Conservation (phyloP, 208 protist species). For the Wallacemonas sp. region DNA sequence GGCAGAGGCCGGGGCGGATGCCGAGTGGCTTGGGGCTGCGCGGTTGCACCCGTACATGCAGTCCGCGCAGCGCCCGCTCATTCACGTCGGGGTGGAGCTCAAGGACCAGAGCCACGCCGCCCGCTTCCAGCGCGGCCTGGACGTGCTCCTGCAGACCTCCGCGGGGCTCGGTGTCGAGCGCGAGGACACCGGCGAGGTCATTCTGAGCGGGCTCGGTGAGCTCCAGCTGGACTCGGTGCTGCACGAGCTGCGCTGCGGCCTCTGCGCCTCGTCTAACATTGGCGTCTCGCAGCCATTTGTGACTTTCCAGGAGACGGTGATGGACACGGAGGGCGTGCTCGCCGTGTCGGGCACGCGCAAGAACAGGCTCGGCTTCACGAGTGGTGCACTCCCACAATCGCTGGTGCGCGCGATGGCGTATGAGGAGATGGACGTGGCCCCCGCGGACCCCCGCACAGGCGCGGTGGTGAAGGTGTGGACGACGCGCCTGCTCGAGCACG, state of each 20-base stretch:
- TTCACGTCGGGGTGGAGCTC: slow-evolving; percentile 98
- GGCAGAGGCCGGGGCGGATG: slow-evolving; percentile 17
- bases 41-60: slow-evolving; percentile 39
- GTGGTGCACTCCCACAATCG: slow-evolving; percentile 37
- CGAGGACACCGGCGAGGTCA: slow-evolving; percentile 98
- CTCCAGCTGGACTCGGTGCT: slow-evolving; percentile 99
- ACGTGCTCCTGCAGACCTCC: slow-evolving; percentile 92
- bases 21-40: slow-evolving; percentile 53
- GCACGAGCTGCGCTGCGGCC: slow-evolving; percentile 94
- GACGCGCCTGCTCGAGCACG: slow-evolving; percentile 71
- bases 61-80: slow-evolving; percentile 34
- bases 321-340: slow-evolving; percentile 84
- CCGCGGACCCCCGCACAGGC: background rate
- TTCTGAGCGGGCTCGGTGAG: slow-evolving; percentile 98
- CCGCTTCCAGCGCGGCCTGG: slow-evolving; percentile 94
- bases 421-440: slow-evolving; percentile 52
- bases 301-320: slow-evolving; percentile 97
- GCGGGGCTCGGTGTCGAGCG: slow-evolving; percentile 90
- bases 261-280: slow-evolving; percentile 60
- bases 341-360: slow-evolving; percentile 58
- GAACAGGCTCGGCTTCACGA: slow-evolving; percentile 51
- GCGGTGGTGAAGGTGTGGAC: slow-evolving; percentile 44
- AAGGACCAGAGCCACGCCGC: slow-evolving; percentile 94
- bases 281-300: slow-evolving; percentile 96
- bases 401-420: slow-evolving; percentile 57